phyloP scores from a whole-genome alignment of 495 filamentous ascomycete genomes.

The Glonium stellatum region DNA sequence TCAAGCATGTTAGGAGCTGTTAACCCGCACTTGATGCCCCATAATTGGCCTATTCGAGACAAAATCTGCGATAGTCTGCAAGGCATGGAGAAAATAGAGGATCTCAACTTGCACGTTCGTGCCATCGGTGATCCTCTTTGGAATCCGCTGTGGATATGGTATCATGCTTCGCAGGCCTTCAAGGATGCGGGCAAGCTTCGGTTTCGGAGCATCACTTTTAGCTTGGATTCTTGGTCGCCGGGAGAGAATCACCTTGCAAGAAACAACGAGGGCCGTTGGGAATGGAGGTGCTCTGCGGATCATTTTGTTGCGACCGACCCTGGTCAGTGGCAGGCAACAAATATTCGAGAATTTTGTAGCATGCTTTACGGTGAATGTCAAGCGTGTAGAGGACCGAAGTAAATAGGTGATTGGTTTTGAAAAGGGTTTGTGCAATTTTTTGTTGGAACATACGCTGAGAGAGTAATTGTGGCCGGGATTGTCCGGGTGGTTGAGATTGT shows the following conservation, averaged over 20 bases:
- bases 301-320: conserved; percentile 8
- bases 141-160: conserved; percentile 30
- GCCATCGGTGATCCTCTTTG: conserved; percentile 26
- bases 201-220: conserved; percentile 20
- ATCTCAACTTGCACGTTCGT: conserved; percentile 22
- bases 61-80: conserved; percentile 16
- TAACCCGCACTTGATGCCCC: conserved; percentile 22
- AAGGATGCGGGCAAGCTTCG: conserved; percentile 17
- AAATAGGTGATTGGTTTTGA: background rate
- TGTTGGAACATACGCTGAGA: too few species aligned
- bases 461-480: too few species aligned
- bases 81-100: conserved; percentile 11
- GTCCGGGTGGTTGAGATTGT: too few species aligned
- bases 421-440: too few species aligned
- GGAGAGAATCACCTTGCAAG: conserved; percentile 21
- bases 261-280: conserved; percentile 11
- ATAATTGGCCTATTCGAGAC: conserved; percentile 17
- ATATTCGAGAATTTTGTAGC: conserved; percentile 22
- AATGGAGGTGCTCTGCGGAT: conserved; percentile 17
- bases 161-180: conserved; percentile 20
- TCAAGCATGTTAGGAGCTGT: conserved; percentile 21
- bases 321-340: background rate
- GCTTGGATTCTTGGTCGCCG: conserved; percentile 18
- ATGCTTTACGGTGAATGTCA: conserved; percentile 21
- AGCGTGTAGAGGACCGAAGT: background rate